Evolutionary conservation across 73 alveolate genomes (phyloP).

Genomic region (Tetrahymena borealis): DNA sequence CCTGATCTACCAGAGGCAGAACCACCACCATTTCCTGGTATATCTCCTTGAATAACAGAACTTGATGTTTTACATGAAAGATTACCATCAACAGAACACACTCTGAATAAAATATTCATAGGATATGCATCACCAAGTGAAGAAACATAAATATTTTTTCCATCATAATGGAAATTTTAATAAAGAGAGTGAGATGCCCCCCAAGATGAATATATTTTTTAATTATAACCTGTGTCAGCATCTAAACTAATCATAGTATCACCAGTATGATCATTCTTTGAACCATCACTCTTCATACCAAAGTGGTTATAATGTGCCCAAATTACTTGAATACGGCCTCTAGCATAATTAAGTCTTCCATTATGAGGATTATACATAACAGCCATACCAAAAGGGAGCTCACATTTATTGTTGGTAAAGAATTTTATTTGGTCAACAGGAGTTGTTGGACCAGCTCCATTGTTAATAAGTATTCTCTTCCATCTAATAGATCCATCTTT

Average conservation of each 20-base stretch:
- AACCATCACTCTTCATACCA: not conserved
- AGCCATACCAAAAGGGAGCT: not conserved
- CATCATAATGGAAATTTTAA: not conserved
- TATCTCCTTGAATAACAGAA: not conserved
- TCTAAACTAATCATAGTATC: not conserved
- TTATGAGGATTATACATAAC: not conserved
- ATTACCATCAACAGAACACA: not conserved
- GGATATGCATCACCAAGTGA: not conserved
- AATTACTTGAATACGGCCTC: not conserved
- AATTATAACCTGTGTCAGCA: not conserved
- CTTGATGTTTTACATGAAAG: not conserved
- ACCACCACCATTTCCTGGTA: not conserved
- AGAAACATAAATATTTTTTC: not conserved
- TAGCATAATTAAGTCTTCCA: not conserved
- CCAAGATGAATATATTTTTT: not conserved
- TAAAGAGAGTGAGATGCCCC: not conserved
- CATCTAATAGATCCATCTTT: not conserved
- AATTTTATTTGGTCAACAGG: not conserved
- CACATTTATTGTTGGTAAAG: not conserved
- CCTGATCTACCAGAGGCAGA: not conserved
- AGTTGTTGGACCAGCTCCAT: not conserved
- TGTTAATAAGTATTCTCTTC: not conserved
- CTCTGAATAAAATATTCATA: not conserved
- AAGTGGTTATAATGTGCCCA: not conserved
- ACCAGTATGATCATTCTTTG: not conserved